A percentile compares a stretch with the other conserved stretches of the same genome.
These are phyloP conservation scores for Pterocarpus santalinus DNA, from an alignment of 306 rosid genomes.

Conservation along the genomic window DNA sequence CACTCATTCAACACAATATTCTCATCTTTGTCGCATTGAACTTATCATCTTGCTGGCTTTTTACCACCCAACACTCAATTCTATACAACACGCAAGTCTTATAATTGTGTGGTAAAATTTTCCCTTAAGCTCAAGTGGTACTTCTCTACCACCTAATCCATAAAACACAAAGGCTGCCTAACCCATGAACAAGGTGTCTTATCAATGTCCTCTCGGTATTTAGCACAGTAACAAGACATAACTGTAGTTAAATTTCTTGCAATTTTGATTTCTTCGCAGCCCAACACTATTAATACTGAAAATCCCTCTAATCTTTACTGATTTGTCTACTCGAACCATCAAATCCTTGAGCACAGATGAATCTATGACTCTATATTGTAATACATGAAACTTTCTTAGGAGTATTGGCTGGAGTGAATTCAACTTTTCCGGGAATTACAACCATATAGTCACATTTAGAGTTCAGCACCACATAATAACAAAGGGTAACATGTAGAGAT, in stretches of 20 bases:
- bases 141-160: too few relatives aligned
- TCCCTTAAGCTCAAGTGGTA: too few relatives aligned
- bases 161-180: slow-evolving; percentile 7
- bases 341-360: slow-evolving; percentile 1
- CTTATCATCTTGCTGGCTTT: too few relatives aligned
- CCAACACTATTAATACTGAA: slow-evolving; percentile 17
- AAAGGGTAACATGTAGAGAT: not conserved
- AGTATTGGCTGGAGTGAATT: slow-evolving; percentile 24
- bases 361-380: slow-evolving; percentile 17
- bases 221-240: slow-evolving; percentile 19
- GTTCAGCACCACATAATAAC: not conserved
- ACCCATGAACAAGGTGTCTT: slow-evolving; percentile 13
- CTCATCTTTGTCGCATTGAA: too few relatives aligned
- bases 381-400: slow-evolving; percentile 16
- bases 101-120: too few relatives aligned
- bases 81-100: too few relatives aligned
- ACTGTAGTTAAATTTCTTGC: slow-evolving; percentile 4
- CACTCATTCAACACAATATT: too few relatives aligned
- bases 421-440: slow-evolving; percentile 13
- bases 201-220: slow-evolving; percentile 25
- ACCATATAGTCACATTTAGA: not conserved
- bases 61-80: too few relatives aligned
- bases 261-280: slow-evolving; percentile 10
- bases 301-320: not conserved
- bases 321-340: slow-evolving; percentile 29